Evolutionary conservation across 2,329 filamentous ascomycete genomes (phyloP), one percentile per base, ranked within the genome.

Genomic region (Huntiella bhutanensis): DNA sequence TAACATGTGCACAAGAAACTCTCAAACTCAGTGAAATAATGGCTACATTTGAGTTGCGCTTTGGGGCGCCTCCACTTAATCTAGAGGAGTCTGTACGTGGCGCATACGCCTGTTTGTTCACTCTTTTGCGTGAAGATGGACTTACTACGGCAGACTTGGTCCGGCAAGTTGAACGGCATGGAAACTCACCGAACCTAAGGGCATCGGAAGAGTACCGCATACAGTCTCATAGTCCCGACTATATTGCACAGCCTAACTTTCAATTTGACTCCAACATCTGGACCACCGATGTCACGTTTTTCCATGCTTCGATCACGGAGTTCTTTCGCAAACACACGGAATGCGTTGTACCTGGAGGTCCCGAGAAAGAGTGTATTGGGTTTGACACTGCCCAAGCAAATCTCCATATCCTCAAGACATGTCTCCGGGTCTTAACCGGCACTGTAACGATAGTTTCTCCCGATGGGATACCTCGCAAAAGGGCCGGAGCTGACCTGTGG

Each of bases 41-140:
- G 47, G 58, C 60, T 1, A 58, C 63, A 0, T 55, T 70, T 15
- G 59, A 62, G n/a, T 55, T 69, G 39, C 58, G 58, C 33, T 65
- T 66, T 45, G 59, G 59, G 0, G 63, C 67, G 39, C 60, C 56
- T 5, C 64, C 58, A 1, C 60, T 59, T 54, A 60, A 60, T 11
- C 56, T 65, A 0, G 63, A 65, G 41, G 62, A 66, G n/a, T 59
- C 60, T 1, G 52, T 69, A 0, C 58, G 66, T 2, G 62, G 60
- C 0, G 63, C 66, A 40, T 69, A 64, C 39, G 61, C 63, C 0
- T 66, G 64, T 43, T 68, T 69, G 41, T 69, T 69, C 36, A 61
- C 60, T 5, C 57, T 69, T 0, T 59, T 64, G 42, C 57, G 66
- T 0, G 63, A 67, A 33, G 66, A 68, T 40, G 64, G 63, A 0